Conservation (phyloP, 2,329 filamentous ascomycete genomes). For the Fusarium vanettenii region DNA sequence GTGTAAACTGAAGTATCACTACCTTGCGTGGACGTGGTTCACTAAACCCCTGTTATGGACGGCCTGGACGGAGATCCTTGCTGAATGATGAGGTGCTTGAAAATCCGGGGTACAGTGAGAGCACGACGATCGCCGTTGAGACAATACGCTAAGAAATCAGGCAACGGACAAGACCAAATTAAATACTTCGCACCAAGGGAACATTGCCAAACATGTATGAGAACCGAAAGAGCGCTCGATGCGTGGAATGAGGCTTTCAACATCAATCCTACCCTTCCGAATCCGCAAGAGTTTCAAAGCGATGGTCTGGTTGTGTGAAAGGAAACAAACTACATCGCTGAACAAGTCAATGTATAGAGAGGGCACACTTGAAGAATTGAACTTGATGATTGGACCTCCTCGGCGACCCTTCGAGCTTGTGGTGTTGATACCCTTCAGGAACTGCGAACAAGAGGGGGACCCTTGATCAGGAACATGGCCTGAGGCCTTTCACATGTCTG, state of each 20-base stretch:
- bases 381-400: background rate
- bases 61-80: background rate
- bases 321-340: background rate
- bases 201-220: background rate
- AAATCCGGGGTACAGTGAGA: background rate
- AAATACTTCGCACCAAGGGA: background rate
- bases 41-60: background rate
- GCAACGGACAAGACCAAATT: background rate
- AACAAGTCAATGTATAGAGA: background rate
- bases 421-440: conserved; percentile 34
- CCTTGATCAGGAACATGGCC: conserved; percentile 22
- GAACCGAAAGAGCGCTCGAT: background rate
- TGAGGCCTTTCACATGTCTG: conserved; percentile 6
- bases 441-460: conserved; percentile 8
- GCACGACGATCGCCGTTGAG: background rate
- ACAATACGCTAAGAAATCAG: background rate
- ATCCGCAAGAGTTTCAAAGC: background rate
- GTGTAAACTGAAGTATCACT: background rate
- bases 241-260: background rate
- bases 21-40: background rate
- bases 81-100: background rate
- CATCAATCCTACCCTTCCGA: background rate
- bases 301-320: background rate
- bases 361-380: background rate
- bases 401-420: background rate